Evolutionary conservation across 257 asterid genomes (phyloP), one percentile per base, ranked within the genome.

Genomic region (Solanum dulcamara): DNA sequence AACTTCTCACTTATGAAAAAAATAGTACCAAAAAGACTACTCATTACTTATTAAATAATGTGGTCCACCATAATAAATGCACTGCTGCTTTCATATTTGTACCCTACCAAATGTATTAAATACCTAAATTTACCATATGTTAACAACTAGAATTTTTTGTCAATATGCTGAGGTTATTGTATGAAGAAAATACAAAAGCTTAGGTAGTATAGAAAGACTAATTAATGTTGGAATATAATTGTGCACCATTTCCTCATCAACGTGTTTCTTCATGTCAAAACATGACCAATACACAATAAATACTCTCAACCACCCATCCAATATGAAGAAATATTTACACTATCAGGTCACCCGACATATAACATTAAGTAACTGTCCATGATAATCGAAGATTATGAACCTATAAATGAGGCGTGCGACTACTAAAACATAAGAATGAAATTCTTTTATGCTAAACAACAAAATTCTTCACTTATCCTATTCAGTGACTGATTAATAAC

Each of bases 61-160:
- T 60, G 88, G 70, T 80, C 90, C 87, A 84, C 86, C 2, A 12
- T 26, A 11, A 7, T 84, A 33, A 82, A 74, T 86, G 8, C 89
- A 75, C 88, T 81, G 81, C 68, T 46, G 35, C 80, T 33, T 60
- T 38, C 81, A 17, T 53, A 83, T 44, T 81, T 44, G 88, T 85
- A 66, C 88, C 22, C 42, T 32, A 80, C 84, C 18, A 42, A 24
- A 50, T 35, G 86, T 84, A 87, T 70, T 87, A 81, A 85, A 85
- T 83, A 44, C 15, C 13, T 3, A 24, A 28, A 24, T 24, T 12
- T 40, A n/a, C 35, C 1, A 37, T 37, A 35, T 53, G 5, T 44
- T 9, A 68, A 33, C 46, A 18, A 33, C 79, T 15, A 33, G 3
- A 35, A 4, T 2, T 24, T 10, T 72, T 24, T 24, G 60, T 75